These are phyloP conservation scores for Aureobasidium melanogenum DNA, from an alignment of 2,329 filamentous ascomycete species.

Conservation along the genomic window DNA sequence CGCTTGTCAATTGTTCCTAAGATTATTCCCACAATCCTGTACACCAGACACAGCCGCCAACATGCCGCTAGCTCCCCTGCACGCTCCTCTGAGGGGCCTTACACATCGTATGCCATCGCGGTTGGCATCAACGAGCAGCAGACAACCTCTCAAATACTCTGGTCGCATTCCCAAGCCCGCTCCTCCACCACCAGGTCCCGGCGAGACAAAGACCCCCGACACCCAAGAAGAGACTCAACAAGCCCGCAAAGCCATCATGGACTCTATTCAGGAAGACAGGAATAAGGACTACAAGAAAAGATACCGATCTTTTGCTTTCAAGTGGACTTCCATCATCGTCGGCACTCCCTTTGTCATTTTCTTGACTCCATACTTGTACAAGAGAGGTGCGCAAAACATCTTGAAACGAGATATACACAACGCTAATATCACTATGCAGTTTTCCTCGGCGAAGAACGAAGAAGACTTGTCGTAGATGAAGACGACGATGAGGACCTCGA, in stretches of 20 bases:
- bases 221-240: neutral
- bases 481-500: neutral
- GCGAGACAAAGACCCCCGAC: neutral
- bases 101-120: neutral
- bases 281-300: neutral
- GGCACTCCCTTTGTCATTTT: neutral
- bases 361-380: neutral
- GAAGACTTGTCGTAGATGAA: neutral
- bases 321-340: neutral
- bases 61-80: neutral
- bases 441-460: constrained; percentile 1
- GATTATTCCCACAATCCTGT: neutral
- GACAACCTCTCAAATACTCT: neutral
- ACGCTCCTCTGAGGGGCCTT: neutral
- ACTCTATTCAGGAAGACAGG: neutral
- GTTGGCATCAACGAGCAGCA: neutral
- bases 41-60: neutral
- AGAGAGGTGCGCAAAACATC: neutral
- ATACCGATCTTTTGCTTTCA: neutral
- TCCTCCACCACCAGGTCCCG: constrained; percentile 1
- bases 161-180: constrained; percentile 1
- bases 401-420: neutral
- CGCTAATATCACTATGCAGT: neutral
- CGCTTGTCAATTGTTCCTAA: neutral
- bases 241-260: neutral